phyloP scores from a whole-genome alignment of 1,284 basidiomycete genomes.

The Coriolopsis trogii region DNA sequence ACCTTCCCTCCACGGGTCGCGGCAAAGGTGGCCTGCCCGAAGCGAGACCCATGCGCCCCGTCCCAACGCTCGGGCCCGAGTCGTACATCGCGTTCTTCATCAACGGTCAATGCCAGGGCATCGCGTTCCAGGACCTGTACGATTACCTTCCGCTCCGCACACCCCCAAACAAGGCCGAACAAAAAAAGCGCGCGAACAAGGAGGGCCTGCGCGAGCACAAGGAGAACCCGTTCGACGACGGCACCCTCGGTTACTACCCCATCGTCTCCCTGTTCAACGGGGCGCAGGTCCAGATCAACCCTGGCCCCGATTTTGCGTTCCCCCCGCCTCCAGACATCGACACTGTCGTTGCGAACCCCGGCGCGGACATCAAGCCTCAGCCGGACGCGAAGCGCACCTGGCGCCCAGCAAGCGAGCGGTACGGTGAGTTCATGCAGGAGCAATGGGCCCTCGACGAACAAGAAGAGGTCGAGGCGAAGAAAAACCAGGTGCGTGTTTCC shows the following conservation, averaged over 20 bases:
- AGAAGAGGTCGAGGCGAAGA: slow-evolving; percentile 65
- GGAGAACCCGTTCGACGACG: slow-evolving; percentile 91
- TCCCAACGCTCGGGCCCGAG: slow-evolving; percentile 68
- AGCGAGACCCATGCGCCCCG: slow-evolving; percentile 54
- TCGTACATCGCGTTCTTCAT: slow-evolving; percentile 91
- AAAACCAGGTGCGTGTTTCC: slow-evolving; percentile 34
- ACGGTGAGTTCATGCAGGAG: slow-evolving; percentile 77
- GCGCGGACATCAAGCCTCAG: slow-evolving; percentile 36
- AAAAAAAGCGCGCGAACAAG: slow-evolving; percentile 52
- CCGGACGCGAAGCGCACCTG: slow-evolving; percentile 50
- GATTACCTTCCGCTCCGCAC: slow-evolving; percentile 89
- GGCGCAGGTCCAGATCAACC: slow-evolving; percentile 84
- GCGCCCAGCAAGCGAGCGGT: slow-evolving; percentile 79
- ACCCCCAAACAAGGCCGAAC: slow-evolving; percentile 54
- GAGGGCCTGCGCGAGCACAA: slow-evolving; percentile 75
- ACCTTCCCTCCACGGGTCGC: slow-evolving; percentile 48
- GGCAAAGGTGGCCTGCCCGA: slow-evolving; percentile 34
- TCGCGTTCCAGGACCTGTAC: slow-evolving; percentile 88
- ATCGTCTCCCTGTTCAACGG: slow-evolving; percentile 94
- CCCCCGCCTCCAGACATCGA: slow-evolving; percentile 80
- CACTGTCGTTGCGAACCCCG: slow-evolving; percentile 44
- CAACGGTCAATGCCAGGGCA: slow-evolving; percentile 87
- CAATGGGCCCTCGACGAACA: slow-evolving; percentile 70
- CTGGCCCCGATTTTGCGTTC: slow-evolving; percentile 84
- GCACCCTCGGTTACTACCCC: slow-evolving; percentile 94